A percentile compares a stretch with the other conserved stretches of the same genome.
These are phyloP conservation scores for Fusarium nelsonii DNA, from an alignment of 2,329 filamentous ascomycete genomes.

Conservation along the genomic window DNA sequence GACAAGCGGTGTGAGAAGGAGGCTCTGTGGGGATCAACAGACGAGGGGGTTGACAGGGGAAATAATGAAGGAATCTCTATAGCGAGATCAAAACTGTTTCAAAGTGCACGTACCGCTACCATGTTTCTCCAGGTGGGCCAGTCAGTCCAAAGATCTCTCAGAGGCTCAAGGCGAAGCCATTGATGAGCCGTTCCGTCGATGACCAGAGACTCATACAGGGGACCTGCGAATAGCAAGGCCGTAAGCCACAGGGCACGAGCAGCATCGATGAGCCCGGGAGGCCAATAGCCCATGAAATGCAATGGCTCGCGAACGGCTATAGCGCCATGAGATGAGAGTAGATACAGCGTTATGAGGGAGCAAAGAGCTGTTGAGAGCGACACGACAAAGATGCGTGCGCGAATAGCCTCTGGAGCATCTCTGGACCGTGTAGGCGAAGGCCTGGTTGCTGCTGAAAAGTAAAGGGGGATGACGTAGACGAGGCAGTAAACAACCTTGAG, in stretches of 20 bases:
- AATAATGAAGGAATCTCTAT: slow-evolving; percentile 31
- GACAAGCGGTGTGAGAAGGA: slow-evolving; percentile 43
- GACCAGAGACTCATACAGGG: slow-evolving; percentile 82
- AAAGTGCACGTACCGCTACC: slow-evolving; percentile 73
- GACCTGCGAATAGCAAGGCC: slow-evolving; percentile 82
- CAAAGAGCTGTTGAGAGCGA: slow-evolving; percentile 79
- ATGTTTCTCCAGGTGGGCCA: slow-evolving; percentile 90
- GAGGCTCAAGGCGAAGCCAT: slow-evolving; percentile 68
- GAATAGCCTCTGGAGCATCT: slow-evolving; percentile 91
- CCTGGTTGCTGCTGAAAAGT: slow-evolving; percentile 82
- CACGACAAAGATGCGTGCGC: slow-evolving; percentile 84
- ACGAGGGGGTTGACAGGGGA: slow-evolving; percentile 26
- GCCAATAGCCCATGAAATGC: slow-evolving; percentile 85
- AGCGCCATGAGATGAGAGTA: slow-evolving; percentile 68
- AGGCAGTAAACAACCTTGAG: slow-evolving; percentile 79
- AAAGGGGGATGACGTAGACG: slow-evolving; percentile 91
- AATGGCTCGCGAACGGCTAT: slow-evolving; percentile 64
- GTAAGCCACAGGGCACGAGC: slow-evolving; percentile 76
- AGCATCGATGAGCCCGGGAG: slow-evolving; percentile 74
- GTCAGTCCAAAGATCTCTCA: slow-evolving; percentile 73
- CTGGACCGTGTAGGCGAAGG: slow-evolving; percentile 83
- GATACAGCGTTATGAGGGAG: slow-evolving; percentile 71
- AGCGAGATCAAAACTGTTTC: slow-evolving; percentile 19
- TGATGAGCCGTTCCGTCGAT: slow-evolving; percentile 77
- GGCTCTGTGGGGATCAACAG: slow-evolving; percentile 39